Base-by-base conservation (phyloP, 1,284 basidiomycete genomes). In the Agaricales sp. region DNA sequence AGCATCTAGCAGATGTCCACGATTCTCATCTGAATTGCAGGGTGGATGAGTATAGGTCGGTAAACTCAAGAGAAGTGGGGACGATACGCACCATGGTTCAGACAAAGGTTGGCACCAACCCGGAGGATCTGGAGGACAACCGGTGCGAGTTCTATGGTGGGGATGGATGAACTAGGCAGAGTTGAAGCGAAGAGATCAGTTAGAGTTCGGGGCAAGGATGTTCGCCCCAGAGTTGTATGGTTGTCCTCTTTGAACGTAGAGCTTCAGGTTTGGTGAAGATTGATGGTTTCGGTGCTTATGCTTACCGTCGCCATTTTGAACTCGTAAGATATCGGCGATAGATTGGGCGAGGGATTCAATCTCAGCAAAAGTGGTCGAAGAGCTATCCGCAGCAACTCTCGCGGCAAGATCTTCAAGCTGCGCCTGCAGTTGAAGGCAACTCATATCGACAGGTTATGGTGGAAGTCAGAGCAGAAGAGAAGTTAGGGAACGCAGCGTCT, bases 31-130 rank as follows among this genome's bases (percentile, higher is more conserved):
- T 48, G 11, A 38, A 44, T 23, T 25, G 14, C 25, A 25, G 43
- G 4, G 26, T 41, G 14, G 21, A 37, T 45, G 38, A 49, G 11
- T 14, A 49, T 44, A 46, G 41, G 43, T 54, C 43, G 26, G 46
- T 19, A 44, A 25, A 46, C 65, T 39, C 50, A 46, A 20, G 26
- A 14, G 38, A 46, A 45, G 38, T 49, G 48, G 45, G 50, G 43
- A 47, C 41, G 41, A 23, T 45, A 16, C 38, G 41, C 46, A 80
- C 88, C 80, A 57, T 90, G 84, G 58, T 90, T 85, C 66, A 87
- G 80, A 62, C 84, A 88, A 8, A 90, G 63, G 63, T 90, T 90
- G 14, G 87, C 87, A 18, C 77, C 78, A 16, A 88, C 78, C 50
- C 87, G 74, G 47, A 91, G 71, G 22, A 88, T 65, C 60, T 90